Conservation (phyloP, 2,329 filamentous ascomycete species). For the Xylariaceae sp. region DNA sequence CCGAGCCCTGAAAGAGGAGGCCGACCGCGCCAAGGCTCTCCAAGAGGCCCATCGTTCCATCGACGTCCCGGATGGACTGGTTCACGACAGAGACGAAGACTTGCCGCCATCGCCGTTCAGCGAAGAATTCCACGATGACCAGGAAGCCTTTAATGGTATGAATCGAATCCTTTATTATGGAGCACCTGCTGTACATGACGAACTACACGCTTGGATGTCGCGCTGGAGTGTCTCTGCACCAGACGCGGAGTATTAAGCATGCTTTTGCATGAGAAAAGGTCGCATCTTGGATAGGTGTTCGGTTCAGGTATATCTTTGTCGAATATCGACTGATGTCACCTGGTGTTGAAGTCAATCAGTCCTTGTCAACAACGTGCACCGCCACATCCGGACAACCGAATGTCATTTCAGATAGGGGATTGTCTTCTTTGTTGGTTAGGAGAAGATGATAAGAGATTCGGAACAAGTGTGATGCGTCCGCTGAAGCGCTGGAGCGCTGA, state of each 20-base stretch:
- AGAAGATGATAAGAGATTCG: no score
- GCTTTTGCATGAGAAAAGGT: neutral
- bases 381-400: neutral
- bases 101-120: constrained; percentile 10
- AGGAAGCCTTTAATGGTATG: neutral
- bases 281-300: neutral
- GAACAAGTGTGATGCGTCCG: neutral
- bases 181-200: neutral
- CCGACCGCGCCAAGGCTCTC: neutral
- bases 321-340: neutral
- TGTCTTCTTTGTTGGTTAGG: neutral
- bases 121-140: constrained; percentile 9
- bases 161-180: neutral
- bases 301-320: neutral
- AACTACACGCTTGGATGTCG: neutral
- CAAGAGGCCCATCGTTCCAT: constrained; percentile 10
- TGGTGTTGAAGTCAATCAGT: neutral
- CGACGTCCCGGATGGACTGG: constrained; percentile 3
- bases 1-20: neutral
- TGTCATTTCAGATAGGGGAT: neutral
- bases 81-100: neutral
- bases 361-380: neutral
- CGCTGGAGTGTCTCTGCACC: neutral
- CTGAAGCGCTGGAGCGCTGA: no score
- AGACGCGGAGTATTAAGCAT: neutral